Evolutionary conservation across 805 yeast genomes (phyloP), one percentile per base, ranked within the genome.

Genomic region (Priceomyces medius): DNA sequence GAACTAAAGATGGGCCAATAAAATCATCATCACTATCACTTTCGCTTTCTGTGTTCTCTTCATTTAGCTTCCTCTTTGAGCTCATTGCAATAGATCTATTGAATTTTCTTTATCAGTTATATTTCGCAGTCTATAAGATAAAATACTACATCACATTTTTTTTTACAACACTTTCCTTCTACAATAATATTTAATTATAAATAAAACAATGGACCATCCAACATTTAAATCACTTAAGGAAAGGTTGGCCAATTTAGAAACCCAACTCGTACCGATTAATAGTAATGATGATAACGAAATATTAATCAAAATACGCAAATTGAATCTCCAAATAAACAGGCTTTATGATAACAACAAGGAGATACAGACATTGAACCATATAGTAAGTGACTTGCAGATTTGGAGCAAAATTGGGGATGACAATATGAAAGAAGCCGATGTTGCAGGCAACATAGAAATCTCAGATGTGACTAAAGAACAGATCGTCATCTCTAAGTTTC

Each of bases 401-500:
- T 54, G 57, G 57, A 41, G 51, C 16, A 37, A 40, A 23, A 14
- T 46, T 10, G 24, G 37, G 5, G 41, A 45, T 3, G 35, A 31
- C 6, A 12, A 20, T 12, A 38, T 36, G 9, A 26, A 23, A 19
- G 44, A 40, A 18, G n/a, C 23, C 7, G 21, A 36, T 14, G 23
- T 31, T n/a, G 32, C 24, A 12, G 31, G 40, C 19, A 24, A 20
- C 20, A 27, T 33, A 8, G 35, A 26, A 10, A 29, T 9, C 12
- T 32, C 27, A 13, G 5, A 10, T 5, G 52, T 48, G 3, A 18
- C 21, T 12, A 57, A 58, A 35, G 50, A 55, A 40, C 51, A 56
- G 34, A 33, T 54, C 35, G 34, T 65, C 1, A 41, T 55, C 2
- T 37, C 59, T n/a, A 55, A 56, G 26, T 51, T 50, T 31, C 54